A percentile compares a stretch with the other conserved stretches of the same genome.
Conservation (phyloP, 2,329 filamentous ascomycete species). For the Colletotrichum sansevieriae region DNA sequence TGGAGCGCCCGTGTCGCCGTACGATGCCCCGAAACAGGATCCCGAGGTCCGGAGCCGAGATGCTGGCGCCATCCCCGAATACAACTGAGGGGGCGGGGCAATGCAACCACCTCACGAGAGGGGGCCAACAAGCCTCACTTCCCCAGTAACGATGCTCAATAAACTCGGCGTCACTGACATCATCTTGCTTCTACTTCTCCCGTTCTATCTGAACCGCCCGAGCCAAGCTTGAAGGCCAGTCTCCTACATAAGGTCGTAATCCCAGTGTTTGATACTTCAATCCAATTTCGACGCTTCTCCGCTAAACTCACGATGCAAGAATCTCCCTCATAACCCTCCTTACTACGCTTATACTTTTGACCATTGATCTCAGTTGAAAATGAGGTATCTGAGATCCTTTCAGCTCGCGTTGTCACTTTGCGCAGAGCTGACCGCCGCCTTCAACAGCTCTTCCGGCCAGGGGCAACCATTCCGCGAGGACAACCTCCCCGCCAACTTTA, state of each 20-base stretch:
- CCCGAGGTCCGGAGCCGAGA: slow-evolving; percentile 36
- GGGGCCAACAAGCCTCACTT: neutral
- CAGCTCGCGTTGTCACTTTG: neutral
- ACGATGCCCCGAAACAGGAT: neutral
- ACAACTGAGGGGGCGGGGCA: slow-evolving; percentile 32
- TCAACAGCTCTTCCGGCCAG: neutral
- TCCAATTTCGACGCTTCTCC: neutral
- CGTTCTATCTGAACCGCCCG: neutral
- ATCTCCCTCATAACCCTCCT: neutral
- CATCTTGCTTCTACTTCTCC: neutral
- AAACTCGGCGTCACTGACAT: slow-evolving; percentile 20
- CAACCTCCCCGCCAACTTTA: slow-evolving; percentile 50
- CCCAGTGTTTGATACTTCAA: neutral
- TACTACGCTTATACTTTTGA: neutral
- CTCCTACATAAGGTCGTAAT: neutral
- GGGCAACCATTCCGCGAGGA: slow-evolving; percentile 26
- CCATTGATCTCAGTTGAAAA: neutral
- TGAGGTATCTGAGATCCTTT: slow-evolving; percentile 30
- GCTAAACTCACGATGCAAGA: slow-evolving; percentile 7
- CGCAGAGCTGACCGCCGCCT: neutral
- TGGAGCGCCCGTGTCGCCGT: neutral
- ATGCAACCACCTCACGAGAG: slow-evolving; percentile 1
- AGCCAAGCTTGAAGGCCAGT: neutral
- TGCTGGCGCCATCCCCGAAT: slow-evolving; percentile 33
- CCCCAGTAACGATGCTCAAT: neutral